phyloP scores from a whole-genome alignment of 1,284 basidiomycete species.

The Cutaneotrichosporon dermatis region DNA sequence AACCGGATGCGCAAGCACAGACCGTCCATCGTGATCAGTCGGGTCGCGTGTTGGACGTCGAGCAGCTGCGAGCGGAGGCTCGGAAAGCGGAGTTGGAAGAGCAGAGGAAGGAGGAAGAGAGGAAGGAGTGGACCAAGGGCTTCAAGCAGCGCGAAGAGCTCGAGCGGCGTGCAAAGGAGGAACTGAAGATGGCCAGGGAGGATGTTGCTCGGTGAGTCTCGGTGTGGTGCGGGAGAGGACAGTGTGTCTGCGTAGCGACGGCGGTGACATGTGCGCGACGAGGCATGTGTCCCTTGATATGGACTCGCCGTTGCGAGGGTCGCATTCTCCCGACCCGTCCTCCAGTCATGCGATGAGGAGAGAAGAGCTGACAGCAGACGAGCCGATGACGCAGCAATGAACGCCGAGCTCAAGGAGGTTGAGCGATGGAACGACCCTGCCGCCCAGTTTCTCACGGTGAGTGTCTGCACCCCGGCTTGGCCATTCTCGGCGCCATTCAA shows the following conservation, averaged over 20 bases:
- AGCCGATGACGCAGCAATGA: slow-evolving; percentile 78
- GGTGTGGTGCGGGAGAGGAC: background rate
- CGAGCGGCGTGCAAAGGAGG: slow-evolving; percentile 60
- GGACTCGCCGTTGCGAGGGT: no score
- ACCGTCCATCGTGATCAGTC: slow-evolving; percentile 90
- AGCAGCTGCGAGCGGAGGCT: slow-evolving; percentile 75
- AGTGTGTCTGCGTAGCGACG: background rate
- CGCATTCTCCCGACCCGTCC: no score
- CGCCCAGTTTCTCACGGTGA: slow-evolving; percentile 80
- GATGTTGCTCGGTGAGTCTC: slow-evolving; percentile 63
- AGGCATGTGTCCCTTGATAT: no score
- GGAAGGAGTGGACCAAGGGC: slow-evolving; percentile 97
- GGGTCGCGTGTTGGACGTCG: slow-evolving; percentile 84
- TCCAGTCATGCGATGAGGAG: background rate
- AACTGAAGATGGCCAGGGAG: slow-evolving; percentile 62
- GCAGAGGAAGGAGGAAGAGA: slow-evolving; percentile 77
- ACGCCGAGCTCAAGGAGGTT: slow-evolving; percentile 70
- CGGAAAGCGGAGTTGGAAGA: slow-evolving; percentile 68
- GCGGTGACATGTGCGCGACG: no score
- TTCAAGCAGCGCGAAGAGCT: slow-evolving; percentile 76
- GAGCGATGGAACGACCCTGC: slow-evolving; percentile 94
- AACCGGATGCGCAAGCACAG: slow-evolving; percentile 55
- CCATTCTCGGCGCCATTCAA: no score
- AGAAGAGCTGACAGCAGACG: slow-evolving; percentile 47
- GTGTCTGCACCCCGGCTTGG: slow-evolving; percentile 33